A percentile compares a stretch with the other conserved stretches of the same genome.
Evolutionary conservation across 805 yeast genomes (phyloP).

Genomic region (Wickerhamiella siamensis): DNA sequence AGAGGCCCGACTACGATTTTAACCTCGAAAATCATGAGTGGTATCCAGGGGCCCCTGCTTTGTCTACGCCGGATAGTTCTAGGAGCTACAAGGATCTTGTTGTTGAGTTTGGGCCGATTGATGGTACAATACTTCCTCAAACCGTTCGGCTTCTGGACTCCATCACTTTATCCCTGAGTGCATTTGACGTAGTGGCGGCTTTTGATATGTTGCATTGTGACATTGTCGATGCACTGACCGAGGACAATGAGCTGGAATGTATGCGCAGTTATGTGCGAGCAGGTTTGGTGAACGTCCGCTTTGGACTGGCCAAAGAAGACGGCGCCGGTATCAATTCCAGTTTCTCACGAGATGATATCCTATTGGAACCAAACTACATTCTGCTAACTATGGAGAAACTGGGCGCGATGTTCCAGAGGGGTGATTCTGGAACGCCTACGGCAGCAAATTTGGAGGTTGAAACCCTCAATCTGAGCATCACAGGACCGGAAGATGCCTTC

Average conservation of each 20-base stretch:
- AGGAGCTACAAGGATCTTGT: slow-evolving; percentile 35
- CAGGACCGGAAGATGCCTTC: background rate
- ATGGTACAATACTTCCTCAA: slow-evolving; percentile 34
- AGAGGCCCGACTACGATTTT: slow-evolving; percentile 5
- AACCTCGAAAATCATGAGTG: slow-evolving; percentile 8
- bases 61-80: slow-evolving; percentile 28
- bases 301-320: slow-evolving; percentile 19
- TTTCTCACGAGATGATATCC: background rate
- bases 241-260: background rate
- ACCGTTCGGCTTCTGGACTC: slow-evolving; percentile 29
- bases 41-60: slow-evolving; percentile 22
- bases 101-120: slow-evolving; percentile 38
- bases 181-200: slow-evolving; percentile 32
- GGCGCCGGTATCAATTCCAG: background rate
- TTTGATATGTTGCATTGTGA: slow-evolving; percentile 55
- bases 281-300: slow-evolving; percentile 31
- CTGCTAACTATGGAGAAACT: background rate
- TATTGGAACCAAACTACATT: background rate
- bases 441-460: background rate
- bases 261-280: slow-evolving; percentile 25
- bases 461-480: background rate
- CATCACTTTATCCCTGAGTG: slow-evolving; percentile 26
- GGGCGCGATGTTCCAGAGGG: background rate
- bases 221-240: slow-evolving; percentile 34
- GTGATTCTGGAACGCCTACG: background rate